Evolutionary conservation across 2,329 filamentous ascomycete genomes (phyloP), one percentile per base, ranked within the genome.

Genomic region (Anthostomella pinea): DNA sequence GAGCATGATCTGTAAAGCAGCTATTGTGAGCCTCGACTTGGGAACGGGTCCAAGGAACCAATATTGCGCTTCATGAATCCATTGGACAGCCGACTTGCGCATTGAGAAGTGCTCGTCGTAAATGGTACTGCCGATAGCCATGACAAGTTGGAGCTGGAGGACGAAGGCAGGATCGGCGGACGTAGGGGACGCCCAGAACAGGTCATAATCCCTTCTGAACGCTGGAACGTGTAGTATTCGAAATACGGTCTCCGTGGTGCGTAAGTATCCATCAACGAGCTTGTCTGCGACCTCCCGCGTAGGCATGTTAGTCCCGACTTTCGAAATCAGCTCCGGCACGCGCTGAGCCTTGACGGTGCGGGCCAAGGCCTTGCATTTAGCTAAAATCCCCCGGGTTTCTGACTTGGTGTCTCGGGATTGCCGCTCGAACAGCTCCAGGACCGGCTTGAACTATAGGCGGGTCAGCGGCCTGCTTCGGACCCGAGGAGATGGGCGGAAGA

Each of bases 221-320:
- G 69, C 72, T 0, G 78, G 77, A 1, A 75, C 53, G 51, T 83
- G 73, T 7, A 83, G 39, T 16, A 83, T 66, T 3, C 79, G 69
- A 43, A 75, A 68, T 11, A 75, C 69, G 1, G 72, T 70, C 48
- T 82, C 77, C 26, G 76, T 69, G 1, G 72, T 72, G 30, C 73
- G 63, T 13, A 83, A 58, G 58, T 81, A 81, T 19, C 63, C 56
- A 7, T 71, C 63, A 11, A 80, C 59, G 2, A 81, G 64, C 33
- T 66, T 56, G 39, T 80, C 74, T 0, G 72, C 68, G 1, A 76
- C 41, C 0, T 57, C 54, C 8, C 59, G 56, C 1, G 55, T 25
- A 0, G 69, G 67, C 6, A 71, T 59, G 4, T 59, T 56, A 23
- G 58, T 53, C 10, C 71, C 68, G 3, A 69, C 52, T 10, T 65